Evolutionary conservation across 352 stramenopile genomes (phyloP), one percentile per base, ranked within the genome.

Genomic region (Aphanomyces invadans): DNA sequence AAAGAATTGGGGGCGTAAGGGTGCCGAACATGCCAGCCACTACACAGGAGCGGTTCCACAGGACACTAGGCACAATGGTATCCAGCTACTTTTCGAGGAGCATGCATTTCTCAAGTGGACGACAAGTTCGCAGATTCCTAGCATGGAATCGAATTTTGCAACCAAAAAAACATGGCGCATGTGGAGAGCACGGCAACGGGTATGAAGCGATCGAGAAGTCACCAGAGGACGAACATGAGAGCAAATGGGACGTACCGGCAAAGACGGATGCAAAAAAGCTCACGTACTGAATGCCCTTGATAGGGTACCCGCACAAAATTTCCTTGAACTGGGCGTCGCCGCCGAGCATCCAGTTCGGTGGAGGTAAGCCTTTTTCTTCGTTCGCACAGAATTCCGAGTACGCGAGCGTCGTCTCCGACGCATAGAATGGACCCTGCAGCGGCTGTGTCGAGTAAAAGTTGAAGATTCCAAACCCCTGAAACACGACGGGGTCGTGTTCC

Each of bases 261-360:
- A 67, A 67, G n/a, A 67, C 23, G n/a, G 46, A 48, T 15, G 60
- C 45, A 46, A 67, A 67, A 17, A 67, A 55, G 49, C 52, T 67
- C 9, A 67, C 60, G 31, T 67, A 67, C 64, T 91, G 83, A 25
- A 81, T 76, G 2, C 78, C 85, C 69, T 72, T 78, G 75, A 92
- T 90, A 19, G 79, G 64, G 42, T 88, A 88, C 62, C 80, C 77
- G 33, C 84, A 92, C 0, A 92, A 67, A 53, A 88, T 79, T 4
- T 78, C 71, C 53, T 81, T 78, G 70, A 92, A 90, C 70, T 87
- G 74, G 21, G 80, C 74, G 23, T 80, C 84, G 61, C 89, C 82
- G 26, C 84, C 84, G 32, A 92, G 70, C 84, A 92, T 92, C 71
- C 89, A 92, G 61, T 91, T 92, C 2, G 84, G 84, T 3, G 73